Evolutionary conservation across 129 eudicot species (phyloP).

Genomic region (Flaveria robusta): DNA sequence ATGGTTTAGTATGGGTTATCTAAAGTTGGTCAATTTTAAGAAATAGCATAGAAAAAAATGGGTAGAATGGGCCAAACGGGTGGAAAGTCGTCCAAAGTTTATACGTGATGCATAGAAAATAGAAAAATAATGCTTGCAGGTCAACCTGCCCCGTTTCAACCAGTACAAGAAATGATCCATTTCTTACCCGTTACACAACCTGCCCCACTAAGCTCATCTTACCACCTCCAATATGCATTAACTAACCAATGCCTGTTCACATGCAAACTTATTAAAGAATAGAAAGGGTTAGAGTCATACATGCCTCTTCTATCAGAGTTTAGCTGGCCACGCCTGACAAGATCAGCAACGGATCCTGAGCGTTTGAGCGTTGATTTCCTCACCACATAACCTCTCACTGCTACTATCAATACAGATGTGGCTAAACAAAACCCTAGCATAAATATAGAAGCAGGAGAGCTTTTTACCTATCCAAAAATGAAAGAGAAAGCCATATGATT

Average conservation of each 20-base stretch:
- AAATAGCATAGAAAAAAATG: neutral
- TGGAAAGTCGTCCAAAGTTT: neutral
- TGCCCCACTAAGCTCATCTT: neutral
- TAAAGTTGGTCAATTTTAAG: neutral
- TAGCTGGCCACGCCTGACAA: constrained; percentile 97
- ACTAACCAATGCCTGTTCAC: neutral
- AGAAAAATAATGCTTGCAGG: neutral
- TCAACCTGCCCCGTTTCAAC: neutral
- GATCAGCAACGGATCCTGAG: constrained; percentile 96
- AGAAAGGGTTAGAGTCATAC: constrained; percentile 58
- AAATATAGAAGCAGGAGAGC: constrained; percentile 39
- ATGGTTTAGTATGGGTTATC: neutral
- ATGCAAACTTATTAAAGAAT: neutral
- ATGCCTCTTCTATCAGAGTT: constrained; percentile 99
- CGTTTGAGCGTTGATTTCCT: constrained; percentile 50
- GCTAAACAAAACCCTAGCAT: constrained; percentile 60
- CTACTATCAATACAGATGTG: constrained; percentile 52
- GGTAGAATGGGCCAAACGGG: neutral
- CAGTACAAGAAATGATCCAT: neutral
- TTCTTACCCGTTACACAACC: neutral
- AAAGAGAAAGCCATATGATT: constrained; percentile 5
- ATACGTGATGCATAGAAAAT: neutral
- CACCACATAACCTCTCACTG: constrained; percentile 49
- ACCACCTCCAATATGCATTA: neutral
- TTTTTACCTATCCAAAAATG: constrained; percentile 45